Evolutionary conservation across 305 asterid genomes (phyloP).

Genomic region (Solanum aculeatissimum): DNA sequence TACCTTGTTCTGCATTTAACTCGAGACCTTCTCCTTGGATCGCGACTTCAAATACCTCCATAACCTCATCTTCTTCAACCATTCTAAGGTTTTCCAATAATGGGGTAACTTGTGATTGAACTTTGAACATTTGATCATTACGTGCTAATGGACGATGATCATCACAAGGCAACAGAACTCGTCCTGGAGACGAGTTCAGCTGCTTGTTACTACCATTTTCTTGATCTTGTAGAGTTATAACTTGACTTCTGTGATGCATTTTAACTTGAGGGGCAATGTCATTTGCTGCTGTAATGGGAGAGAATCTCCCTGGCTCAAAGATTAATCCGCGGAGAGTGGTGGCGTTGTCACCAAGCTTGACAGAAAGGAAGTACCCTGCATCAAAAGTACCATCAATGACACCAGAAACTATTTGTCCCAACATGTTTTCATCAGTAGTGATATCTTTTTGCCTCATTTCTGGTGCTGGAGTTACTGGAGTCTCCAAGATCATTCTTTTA

Average conservation of each 20-base stretch:
- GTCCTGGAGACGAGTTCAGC: background rate
- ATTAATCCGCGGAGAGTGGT: conserved; percentile 51
- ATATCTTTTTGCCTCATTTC: conserved; percentile 2
- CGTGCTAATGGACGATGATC: background rate
- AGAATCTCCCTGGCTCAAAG: conserved; percentile 37
- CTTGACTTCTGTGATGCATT: conserved; percentile 33
- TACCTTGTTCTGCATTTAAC: conserved; percentile 10
- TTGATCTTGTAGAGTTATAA: conserved; percentile 2
- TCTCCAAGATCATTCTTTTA: conserved; percentile 14
- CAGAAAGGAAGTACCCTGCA: conserved; percentile 58
- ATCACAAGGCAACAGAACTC: conserved; percentile 4
- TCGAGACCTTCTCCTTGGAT: conserved; percentile 16
- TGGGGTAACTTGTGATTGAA: conserved; percentile 11
- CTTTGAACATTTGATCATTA: background rate
- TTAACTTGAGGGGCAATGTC: conserved; percentile 69
- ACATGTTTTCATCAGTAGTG: conserved; percentile 16
- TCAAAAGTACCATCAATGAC: conserved; percentile 56
- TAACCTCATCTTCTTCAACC: conserved; percentile 58
- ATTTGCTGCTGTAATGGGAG: conserved; percentile 40
- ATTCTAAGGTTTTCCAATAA: conserved; percentile 29
- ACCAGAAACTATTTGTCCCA: conserved; percentile 46
- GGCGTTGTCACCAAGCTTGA: conserved; percentile 30
- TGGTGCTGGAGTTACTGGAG: conserved; percentile 10
- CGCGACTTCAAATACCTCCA: conserved; percentile 55
- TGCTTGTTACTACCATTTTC: background rate